phyloP scores from a whole-genome alignment of 1,139 yeast genomes.

The Candida tetrigidarum region DNA sequence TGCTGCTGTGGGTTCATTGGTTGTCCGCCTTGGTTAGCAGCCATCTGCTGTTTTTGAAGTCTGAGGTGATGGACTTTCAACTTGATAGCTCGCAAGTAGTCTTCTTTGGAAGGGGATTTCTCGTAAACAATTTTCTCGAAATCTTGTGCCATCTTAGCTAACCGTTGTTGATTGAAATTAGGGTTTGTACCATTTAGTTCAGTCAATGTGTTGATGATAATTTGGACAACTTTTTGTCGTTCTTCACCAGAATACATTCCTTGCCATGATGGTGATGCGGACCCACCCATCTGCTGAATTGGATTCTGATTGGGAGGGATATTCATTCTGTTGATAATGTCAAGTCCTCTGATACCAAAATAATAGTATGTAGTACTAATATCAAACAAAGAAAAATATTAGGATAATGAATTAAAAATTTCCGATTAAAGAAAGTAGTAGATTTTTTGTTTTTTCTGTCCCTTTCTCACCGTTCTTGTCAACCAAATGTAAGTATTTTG shows the following conservation, averaged over 20 bases:
- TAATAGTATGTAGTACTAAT: too few relatives aligned
- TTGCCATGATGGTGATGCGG: conserved; percentile 34
- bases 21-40: conserved; percentile 11
- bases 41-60: conserved; percentile 16
- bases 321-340: conserved; percentile 10
- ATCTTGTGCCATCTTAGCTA: conserved; percentile 47
- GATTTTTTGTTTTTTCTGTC: not conserved
- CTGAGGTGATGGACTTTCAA: conserved; percentile 46
- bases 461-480: not conserved
- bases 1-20: conserved; percentile 9
- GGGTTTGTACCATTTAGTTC: conserved; percentile 41
- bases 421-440: conserved; percentile 1
- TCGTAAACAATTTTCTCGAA: conserved; percentile 48
- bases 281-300: conserved; percentile 8
- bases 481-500: not conserved
- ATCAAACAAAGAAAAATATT: conserved; percentile 2
- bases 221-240: conserved; percentile 47
- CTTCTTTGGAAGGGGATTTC: conserved; percentile 44
- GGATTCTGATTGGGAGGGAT: conserved; percentile 10
- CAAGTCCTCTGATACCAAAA: too few relatives aligned
- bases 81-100: conserved; percentile 42
- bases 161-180: conserved; percentile 42
- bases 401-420: too few relatives aligned
- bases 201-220: conserved; percentile 42
- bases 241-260: conserved; percentile 42